A percentile compares a stretch with the other conserved stretches of the same genome.
Evolutionary conservation across 1,284 basidiomycete species (phyloP).

Genomic region (Leccinum subrobustum): DNA sequence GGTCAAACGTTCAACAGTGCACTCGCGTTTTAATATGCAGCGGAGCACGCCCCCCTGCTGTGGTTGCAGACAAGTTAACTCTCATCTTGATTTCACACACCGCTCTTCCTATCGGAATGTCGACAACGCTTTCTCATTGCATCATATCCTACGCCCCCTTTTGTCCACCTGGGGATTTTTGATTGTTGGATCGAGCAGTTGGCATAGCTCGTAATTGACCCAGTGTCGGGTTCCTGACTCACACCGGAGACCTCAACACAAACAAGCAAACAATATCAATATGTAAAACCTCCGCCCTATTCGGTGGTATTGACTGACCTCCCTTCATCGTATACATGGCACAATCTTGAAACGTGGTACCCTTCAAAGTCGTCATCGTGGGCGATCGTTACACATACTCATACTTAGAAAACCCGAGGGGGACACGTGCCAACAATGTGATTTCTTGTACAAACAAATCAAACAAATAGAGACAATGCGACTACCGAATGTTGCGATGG

Average conservation of each 20-base stretch:
- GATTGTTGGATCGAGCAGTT: conserved; percentile 14
- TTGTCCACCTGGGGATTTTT: conserved; percentile 20
- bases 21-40: neutral
- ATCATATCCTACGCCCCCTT: neutral
- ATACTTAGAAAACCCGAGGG: conserved; percentile 40
- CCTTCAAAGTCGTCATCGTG: conserved; percentile 39
- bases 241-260: neutral
- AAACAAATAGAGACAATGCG: too few species aligned
- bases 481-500: too few species aligned
- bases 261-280: conserved; percentile 6
- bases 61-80: neutral
- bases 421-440: conserved; percentile 35
- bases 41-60: neutral
- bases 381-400: conserved; percentile 32
- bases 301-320: neutral
- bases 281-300: neutral
- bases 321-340: conserved; percentile 20
- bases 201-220: neutral
- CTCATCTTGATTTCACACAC: neutral
- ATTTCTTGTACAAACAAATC: conserved; percentile 30
- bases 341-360: conserved; percentile 36
- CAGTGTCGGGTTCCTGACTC: conserved; percentile 13
- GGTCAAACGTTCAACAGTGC: neutral
- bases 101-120: neutral
- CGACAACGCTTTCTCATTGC: neutral